Evolutionary conservation across 257 asterid genomes (phyloP).

Genomic region (Solanum peruvianum): DNA sequence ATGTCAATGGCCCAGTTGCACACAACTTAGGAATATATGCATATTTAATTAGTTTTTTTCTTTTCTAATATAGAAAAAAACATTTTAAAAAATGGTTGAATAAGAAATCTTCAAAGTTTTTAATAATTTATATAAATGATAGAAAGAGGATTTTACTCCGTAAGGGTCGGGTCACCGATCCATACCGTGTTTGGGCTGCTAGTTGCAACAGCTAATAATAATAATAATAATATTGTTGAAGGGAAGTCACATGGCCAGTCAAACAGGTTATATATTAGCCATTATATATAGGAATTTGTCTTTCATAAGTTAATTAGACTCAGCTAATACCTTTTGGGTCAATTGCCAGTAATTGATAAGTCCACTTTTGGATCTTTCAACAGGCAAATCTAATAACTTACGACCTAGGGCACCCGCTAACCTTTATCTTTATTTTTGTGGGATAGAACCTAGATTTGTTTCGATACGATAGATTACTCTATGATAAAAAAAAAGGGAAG

Average conservation of each 20-base stretch:
- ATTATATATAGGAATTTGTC: not conserved
- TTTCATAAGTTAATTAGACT: not conserved
- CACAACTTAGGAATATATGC: slow-evolving; percentile 1
- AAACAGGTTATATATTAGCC: slow-evolving; percentile 4
- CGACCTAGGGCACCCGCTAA: not conserved
- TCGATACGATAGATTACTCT: not conserved
- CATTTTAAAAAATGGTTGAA: slow-evolving; percentile 19
- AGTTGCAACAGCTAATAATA: not conserved
- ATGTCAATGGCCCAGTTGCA: slow-evolving; percentile 63
- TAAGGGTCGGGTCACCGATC: slow-evolving; percentile 14
- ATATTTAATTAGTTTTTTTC: not conserved
- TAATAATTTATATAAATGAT: slow-evolving; percentile 6
- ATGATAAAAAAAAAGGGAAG: not conserved
- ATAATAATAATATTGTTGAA: slow-evolving; percentile 1
- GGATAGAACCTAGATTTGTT: not conserved
- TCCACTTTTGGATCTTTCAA: not conserved
- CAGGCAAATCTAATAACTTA: not conserved
- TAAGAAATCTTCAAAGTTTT: slow-evolving; percentile 86
- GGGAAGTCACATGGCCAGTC: slow-evolving; percentile 40
- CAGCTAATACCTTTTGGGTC: not conserved
- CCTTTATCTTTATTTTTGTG: not conserved
- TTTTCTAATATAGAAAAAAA: not conserved
- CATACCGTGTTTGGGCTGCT: not conserved
- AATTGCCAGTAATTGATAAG: not conserved
- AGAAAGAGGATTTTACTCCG: slow-evolving; percentile 23